Evolutionary conservation across 225 moss, liverwort and hornwort species (phyloP).

Genomic region (Straminergon stramineum): DNA sequence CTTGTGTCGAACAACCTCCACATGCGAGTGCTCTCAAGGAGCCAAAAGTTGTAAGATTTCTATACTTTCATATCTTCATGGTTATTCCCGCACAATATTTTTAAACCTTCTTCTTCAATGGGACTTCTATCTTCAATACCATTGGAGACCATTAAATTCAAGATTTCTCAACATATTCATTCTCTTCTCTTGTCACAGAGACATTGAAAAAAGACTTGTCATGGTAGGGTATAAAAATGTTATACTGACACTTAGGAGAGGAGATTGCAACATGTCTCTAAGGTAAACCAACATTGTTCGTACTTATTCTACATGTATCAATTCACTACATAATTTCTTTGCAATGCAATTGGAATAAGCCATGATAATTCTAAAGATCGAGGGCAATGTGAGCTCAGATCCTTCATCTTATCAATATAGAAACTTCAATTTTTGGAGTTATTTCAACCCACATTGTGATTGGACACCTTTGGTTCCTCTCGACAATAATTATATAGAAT

Average conservation of each 20-base stretch:
- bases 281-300: neutral
- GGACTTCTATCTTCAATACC: neutral
- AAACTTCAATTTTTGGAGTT: neutral
- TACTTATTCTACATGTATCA: neutral
- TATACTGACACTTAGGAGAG: neutral
- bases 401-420: neutral
- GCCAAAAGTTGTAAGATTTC: neutral
- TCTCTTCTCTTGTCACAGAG: neutral
- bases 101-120: neutral
- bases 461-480: neutral
- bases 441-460: neutral
- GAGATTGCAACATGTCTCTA: neutral
- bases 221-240: neutral
- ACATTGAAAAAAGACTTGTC: neutral
- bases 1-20: neutral
- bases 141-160: neutral
- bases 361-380: neutral
- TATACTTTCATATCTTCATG: neutral
- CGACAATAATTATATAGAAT: neutral
- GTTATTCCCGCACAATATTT: neutral
- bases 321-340: neutral
- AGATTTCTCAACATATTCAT: neutral
- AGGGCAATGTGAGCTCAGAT: neutral
- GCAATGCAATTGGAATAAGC: neutral
- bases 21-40: too few relatives aligned